phyloP scores from a whole-genome alignment of 768 basidiomycete species.

The Lentinula lateritia region DNA sequence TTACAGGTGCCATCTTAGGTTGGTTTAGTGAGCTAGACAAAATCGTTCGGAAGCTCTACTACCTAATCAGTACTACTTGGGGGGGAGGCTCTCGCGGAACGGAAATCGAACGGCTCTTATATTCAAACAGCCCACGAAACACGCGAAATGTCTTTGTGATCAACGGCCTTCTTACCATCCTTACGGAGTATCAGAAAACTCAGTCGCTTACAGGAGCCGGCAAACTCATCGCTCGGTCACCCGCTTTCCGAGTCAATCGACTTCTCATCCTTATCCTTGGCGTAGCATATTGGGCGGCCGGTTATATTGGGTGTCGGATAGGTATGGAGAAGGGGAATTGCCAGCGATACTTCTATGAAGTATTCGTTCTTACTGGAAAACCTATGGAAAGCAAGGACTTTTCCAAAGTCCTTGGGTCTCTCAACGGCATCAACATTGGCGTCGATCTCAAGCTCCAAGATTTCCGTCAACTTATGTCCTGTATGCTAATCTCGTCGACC shows the following conservation, averaged over 20 bases:
- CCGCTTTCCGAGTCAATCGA: background rate
- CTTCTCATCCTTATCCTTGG: slow-evolving; percentile 1
- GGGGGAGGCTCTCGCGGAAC: slow-evolving; percentile 11
- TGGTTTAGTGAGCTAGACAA: no score
- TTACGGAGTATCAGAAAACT: slow-evolving; percentile 11
- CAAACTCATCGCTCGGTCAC: background rate
- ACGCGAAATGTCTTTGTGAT: slow-evolving; percentile 8
- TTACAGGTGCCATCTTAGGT: no score
- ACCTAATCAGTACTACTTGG: background rate
- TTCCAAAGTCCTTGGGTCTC: background rate
- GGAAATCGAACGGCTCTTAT: slow-evolving; percentile 11
- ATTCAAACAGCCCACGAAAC: slow-evolving; percentile 1
- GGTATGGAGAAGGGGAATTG: background rate
- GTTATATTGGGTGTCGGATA: background rate
- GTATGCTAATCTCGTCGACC: background rate
- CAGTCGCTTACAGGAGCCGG: slow-evolving; percentile 10
- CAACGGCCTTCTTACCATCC: slow-evolving; percentile 8
- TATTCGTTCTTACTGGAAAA: background rate
- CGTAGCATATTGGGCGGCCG: background rate
- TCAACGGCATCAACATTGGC: background rate
- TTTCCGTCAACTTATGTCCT: background rate
- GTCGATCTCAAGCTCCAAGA: background rate
- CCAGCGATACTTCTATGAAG: background rate
- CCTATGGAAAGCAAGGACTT: background rate
- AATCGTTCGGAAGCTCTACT: no score